Evolutionary conservation across 2,329 filamentous ascomycete genomes (phyloP).

Genomic region (Xylariales sp.): DNA sequence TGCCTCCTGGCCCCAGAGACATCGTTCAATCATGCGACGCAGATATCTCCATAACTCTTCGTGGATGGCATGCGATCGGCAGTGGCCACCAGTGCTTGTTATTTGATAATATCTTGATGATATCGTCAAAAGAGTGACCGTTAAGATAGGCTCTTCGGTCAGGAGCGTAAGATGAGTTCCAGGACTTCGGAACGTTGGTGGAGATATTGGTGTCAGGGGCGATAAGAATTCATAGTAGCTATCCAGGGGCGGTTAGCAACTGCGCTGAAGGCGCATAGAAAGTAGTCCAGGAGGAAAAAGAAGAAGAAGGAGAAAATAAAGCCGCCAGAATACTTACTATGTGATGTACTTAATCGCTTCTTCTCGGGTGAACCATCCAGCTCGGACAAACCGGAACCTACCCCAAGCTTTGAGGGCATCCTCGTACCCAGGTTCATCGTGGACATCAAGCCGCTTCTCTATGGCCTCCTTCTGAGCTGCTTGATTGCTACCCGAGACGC

Average conservation of each 20-base stretch:
- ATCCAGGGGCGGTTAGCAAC: background rate
- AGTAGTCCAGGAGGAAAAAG: too few relatives aligned
- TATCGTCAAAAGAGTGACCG: slow-evolving; percentile 87
- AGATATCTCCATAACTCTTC: slow-evolving; percentile 94
- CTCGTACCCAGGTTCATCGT: slow-evolving; percentile 51
- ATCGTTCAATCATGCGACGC: slow-evolving; percentile 89
- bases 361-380: slow-evolving; percentile 91
- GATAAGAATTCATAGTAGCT: slow-evolving; percentile 90
- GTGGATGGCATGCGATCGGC: slow-evolving; percentile 85
- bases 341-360: slow-evolving; percentile 93
- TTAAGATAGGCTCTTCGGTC: slow-evolving; percentile 87
- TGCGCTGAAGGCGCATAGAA: too few relatives aligned
- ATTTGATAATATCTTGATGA: slow-evolving; percentile 82
- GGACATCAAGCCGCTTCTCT: slow-evolving; percentile 40
- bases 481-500: too few relatives aligned
- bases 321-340: slow-evolving; percentile 58
- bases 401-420: slow-evolving; percentile 85
- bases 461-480: slow-evolving; percentile 26
- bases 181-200: slow-evolving; percentile 84
- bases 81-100: slow-evolving; percentile 73
- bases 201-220: slow-evolving; percentile 87
- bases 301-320: slow-evolving; percentile 4
- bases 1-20: slow-evolving; percentile 94
- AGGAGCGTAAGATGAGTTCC: slow-evolving; percentile 74
- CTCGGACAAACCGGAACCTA: slow-evolving; percentile 88